Evolutionary conservation across 495 filamentous ascomycete genomes (phyloP).

Genomic region (Penicillium malachiteum): DNA sequence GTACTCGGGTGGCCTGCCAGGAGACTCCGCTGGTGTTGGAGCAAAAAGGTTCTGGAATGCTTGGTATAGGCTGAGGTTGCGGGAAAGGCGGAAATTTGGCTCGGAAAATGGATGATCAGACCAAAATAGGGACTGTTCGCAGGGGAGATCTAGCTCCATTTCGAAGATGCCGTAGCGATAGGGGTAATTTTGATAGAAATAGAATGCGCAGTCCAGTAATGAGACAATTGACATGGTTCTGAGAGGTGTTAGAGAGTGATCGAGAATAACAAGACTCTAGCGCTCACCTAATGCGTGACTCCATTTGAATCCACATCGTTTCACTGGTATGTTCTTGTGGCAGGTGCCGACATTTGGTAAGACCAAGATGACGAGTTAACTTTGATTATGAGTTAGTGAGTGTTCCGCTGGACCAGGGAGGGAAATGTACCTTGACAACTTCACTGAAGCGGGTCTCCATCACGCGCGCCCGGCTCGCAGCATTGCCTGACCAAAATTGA

Average conservation of each 20-base stretch:
- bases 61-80: constrained; percentile 29
- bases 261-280: neutral
- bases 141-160: constrained; percentile 42
- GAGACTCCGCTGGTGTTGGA: constrained; percentile 7
- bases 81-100: constrained; percentile 35
- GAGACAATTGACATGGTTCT: constrained; percentile 41
- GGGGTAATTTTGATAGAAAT: constrained; percentile 46
- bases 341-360: constrained; percentile 35
- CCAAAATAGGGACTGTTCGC: constrained; percentile 35
- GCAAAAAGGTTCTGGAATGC: constrained; percentile 41
- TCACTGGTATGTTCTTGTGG: constrained; percentile 31
- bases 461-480: constrained; percentile 37
- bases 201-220: constrained; percentile 45
- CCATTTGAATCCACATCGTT: constrained; percentile 43
- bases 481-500: constrained; percentile 50
- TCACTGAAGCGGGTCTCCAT: constrained; percentile 48
- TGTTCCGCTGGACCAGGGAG: neutral
- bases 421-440: constrained; percentile 34
- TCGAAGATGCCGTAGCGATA: constrained; percentile 39
- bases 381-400: constrained; percentile 4
- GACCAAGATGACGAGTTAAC: constrained; percentile 38
- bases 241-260: constrained; percentile 11
- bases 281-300: constrained; percentile 42
- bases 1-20: constrained; percentile 5
- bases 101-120: constrained; percentile 42